Evolutionary conservation across 1,139 yeast genomes (phyloP).

Genomic region (Yamadazyma mexicana): DNA sequence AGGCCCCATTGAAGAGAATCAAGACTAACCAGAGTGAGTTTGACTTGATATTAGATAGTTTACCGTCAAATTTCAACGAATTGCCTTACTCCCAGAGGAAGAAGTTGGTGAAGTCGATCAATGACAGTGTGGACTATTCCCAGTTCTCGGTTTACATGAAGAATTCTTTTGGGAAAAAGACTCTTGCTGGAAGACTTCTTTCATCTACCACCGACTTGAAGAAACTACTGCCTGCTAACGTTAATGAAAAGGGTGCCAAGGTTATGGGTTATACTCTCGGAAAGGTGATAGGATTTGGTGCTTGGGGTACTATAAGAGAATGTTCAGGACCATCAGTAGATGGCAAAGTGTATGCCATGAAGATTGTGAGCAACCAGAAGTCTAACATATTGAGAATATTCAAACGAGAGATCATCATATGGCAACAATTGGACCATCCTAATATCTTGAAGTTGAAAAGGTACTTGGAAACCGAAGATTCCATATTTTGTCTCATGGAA

Average conservation of each 20-base stretch:
- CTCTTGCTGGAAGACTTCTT: constrained; percentile 44
- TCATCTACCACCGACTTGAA: constrained; percentile 43
- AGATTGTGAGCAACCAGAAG: constrained; percentile 62
- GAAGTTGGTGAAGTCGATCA: constrained; percentile 52
- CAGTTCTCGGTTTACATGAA: constrained; percentile 47
- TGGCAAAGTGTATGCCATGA: constrained; percentile 59
- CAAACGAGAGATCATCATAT: constrained; percentile 68
- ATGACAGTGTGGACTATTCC: constrained; percentile 55
- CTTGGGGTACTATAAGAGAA: constrained; percentile 89
- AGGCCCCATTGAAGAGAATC: constrained; percentile 21
- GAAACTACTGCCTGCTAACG: constrained; percentile 32
- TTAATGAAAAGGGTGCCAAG: constrained; percentile 62
- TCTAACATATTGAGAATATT: constrained; percentile 51
- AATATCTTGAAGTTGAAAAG: constrained; percentile 63
- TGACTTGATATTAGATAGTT: constrained; percentile 36
- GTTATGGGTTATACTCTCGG: constrained; percentile 66
- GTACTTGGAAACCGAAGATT: constrained; percentile 59
- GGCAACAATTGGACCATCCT: constrained; percentile 69
- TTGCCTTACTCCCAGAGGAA: constrained; percentile 72
- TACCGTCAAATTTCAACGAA: constrained; percentile 62
- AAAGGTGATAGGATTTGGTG: constrained; percentile 84
- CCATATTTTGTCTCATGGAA: constrained; percentile 73
- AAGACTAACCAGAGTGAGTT: constrained; percentile 28
- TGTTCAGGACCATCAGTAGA: constrained; percentile 35
- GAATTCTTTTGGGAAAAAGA: constrained; percentile 34